Conservation (phyloP, 306 rosid genomes). For the Parietaria judaica region DNA sequence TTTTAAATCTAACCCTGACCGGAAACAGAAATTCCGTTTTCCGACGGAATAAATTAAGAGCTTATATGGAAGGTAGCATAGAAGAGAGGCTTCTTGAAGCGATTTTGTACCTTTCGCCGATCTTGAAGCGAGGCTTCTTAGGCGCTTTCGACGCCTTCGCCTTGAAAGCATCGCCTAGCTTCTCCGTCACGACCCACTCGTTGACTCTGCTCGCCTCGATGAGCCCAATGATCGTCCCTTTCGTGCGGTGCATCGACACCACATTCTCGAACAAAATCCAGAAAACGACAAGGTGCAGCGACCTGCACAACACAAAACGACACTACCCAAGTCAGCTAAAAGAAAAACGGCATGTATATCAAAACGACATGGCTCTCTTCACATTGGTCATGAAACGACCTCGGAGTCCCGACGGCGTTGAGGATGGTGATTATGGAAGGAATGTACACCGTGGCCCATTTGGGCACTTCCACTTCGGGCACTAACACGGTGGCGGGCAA, state of each 20-base stretch:
- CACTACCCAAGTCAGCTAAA: neutral
- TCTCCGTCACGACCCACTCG: conserved; percentile 90
- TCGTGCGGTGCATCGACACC: conserved; percentile 80
- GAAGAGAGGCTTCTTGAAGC: too few relatives aligned
- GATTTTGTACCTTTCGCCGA: conserved; percentile 59
- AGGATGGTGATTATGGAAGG: conserved; percentile 73
- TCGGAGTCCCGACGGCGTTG: conserved; percentile 77
- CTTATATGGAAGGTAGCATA: too few relatives aligned
- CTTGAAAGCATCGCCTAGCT: conserved; percentile 70
- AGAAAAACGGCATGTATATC: too few relatives aligned
- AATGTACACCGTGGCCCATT: conserved; percentile 76
- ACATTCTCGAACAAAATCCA: conserved; percentile 90
- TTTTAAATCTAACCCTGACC: too few relatives aligned
- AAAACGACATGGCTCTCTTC: too few relatives aligned
- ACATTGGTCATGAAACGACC: conserved; percentile 22
- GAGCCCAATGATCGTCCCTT: conserved; percentile 77
- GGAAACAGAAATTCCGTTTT: too few relatives aligned
- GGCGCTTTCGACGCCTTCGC: conserved; percentile 37
- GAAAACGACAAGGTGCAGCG: conserved; percentile 55
- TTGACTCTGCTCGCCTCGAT: conserved; percentile 60
- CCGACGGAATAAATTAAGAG: too few relatives aligned
- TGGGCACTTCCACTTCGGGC: conserved; percentile 77
- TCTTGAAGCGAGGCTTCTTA: conserved; percentile 37
- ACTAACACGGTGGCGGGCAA: conserved; percentile 75
- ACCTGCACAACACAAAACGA: conserved; percentile 35